Evolutionary conservation across 2,329 filamentous ascomycete species (phyloP), one percentile per base, ranked within the genome.

Genomic region (Alternaria arbusti): DNA sequence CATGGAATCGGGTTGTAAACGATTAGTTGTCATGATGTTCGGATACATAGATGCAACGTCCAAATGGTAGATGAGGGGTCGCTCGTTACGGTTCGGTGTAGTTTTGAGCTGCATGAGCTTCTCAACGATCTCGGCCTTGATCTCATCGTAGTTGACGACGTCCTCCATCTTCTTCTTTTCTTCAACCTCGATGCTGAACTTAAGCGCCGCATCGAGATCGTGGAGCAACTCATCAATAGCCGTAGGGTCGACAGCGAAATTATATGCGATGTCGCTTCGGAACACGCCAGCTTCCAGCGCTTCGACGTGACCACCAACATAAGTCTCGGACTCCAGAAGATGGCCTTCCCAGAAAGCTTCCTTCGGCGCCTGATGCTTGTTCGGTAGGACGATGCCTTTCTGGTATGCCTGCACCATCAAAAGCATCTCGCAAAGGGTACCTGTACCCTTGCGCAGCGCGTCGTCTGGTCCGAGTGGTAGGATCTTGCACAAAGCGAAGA

Each of bases 11-110:
- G 96, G 96, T 72, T 99, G 96, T 50, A 99, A 82, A 79, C 96
- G 91, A 80, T 99, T 99, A 1, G 96, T 99, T 2, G 96, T 99
- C 96, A 99, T 99, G 79, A 99, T 99, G 80, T 99, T 99, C 10
- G 96, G 96, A 78, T 99, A 99, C 96, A 99, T 99, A 63, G 96
- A 97, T 17, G 96, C 96, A 62, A 99, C 96, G 77, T 99, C 96
- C 82, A 99, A 85, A 85, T 99, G 96, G 82, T 99, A 99, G 69
- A 99, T 99, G 30, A 96, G 87, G 5, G 96, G 96, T 46, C 89
- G 85, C 79, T 99, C 96, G 70, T 85, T 89, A 66, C 96, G 87
- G 73, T 96, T 94, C 0, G 96, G 95, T 0, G 90, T 96, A 55
- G 90, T 86, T 78, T 92, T 96, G 56, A 99, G 84, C 66, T 89